A percentile compares a stretch with the other conserved stretches of the same genome.
phyloP scores from a whole-genome alignment of 768 basidiomycete genomes.

The Russula compacta region DNA sequence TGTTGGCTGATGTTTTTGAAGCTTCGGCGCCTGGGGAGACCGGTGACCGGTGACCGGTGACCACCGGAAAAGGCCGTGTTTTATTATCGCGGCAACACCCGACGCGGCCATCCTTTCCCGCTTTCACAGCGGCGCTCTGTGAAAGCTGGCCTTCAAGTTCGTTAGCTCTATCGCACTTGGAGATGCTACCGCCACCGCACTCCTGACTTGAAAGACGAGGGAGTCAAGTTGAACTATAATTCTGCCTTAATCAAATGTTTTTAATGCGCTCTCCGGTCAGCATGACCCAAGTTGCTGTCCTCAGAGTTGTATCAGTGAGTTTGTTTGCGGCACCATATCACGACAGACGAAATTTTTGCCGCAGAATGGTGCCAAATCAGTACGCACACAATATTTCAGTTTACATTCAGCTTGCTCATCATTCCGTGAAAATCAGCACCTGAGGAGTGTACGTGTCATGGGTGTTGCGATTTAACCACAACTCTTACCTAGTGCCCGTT shows the following conservation, averaged over 20 bases:
- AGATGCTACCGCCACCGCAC: slow-evolving; percentile 9
- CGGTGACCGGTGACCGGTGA: neutral
- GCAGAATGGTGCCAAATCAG: neutral
- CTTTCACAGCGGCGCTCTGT: neutral
- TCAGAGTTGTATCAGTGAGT: slow-evolving; percentile 1
- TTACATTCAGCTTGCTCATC: neutral
- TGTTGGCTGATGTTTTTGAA: neutral
- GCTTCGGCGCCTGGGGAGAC: slow-evolving; percentile 10
- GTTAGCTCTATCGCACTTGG: slow-evolving; percentile 3
- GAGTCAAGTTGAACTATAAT: neutral
- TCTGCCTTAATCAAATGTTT: neutral
- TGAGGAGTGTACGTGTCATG: slow-evolving; percentile 1
- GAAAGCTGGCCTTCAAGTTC: neutral
- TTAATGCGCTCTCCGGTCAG: no score
- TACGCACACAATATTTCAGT: neutral
- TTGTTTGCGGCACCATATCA: neutral
- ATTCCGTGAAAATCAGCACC: neutral
- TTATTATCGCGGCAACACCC: slow-evolving; percentile 9
- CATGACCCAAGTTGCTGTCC: neutral
- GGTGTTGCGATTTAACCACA: neutral
- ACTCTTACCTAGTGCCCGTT: neutral
- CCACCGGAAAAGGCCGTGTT: neutral
- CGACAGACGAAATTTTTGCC: neutral
- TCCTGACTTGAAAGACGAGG: neutral
- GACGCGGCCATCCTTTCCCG: slow-evolving; percentile 5